A percentile compares a stretch with the other conserved stretches of the same genome.
Conservation (phyloP, 495 filamentous ascomycete genomes). For the Clohesyomyces aquaticus region DNA sequence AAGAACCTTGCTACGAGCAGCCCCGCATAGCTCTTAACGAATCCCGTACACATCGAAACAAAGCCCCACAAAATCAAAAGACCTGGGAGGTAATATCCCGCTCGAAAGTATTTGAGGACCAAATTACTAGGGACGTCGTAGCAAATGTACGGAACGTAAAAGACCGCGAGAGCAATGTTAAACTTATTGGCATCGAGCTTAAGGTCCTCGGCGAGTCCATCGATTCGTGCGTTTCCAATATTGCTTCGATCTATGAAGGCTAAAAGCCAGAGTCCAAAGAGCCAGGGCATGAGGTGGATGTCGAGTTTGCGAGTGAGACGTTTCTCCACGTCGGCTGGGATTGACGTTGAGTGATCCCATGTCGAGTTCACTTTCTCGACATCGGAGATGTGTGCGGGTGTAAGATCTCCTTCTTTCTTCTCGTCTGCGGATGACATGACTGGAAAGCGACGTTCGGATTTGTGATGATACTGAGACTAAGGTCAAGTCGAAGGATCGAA, state of each 20-base stretch:
- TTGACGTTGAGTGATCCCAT: constrained; percentile 3
- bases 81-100: constrained; percentile 42
- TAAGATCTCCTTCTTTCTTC: constrained; percentile 1
- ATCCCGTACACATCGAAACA: constrained; percentile 57
- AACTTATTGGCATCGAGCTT: constrained; percentile 49
- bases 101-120: constrained; percentile 48
- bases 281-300: constrained; percentile 53
- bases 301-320: constrained; percentile 48
- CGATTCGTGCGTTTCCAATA: constrained; percentile 56
- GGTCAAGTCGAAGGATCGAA: too few relatives aligned
- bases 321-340: constrained; percentile 37
- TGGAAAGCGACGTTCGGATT: background rate
- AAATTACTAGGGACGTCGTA: constrained; percentile 55
- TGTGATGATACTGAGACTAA: background rate
- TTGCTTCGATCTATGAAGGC: constrained; percentile 59
- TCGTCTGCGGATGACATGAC: constrained; percentile 1
- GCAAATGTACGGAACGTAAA: constrained; percentile 57
- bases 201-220: constrained; percentile 51
- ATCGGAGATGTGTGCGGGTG: background rate
- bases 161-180: constrained; percentile 54
- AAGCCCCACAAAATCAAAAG: constrained; percentile 53
- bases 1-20: constrained; percentile 50
- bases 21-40: constrained; percentile 52
- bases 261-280: constrained; percentile 57
- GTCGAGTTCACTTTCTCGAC: constrained; percentile 32